These are phyloP conservation scores for Penicillium atrosanguineum DNA, from an alignment of 495 filamentous ascomycete genomes.

Conservation along the genomic window DNA sequence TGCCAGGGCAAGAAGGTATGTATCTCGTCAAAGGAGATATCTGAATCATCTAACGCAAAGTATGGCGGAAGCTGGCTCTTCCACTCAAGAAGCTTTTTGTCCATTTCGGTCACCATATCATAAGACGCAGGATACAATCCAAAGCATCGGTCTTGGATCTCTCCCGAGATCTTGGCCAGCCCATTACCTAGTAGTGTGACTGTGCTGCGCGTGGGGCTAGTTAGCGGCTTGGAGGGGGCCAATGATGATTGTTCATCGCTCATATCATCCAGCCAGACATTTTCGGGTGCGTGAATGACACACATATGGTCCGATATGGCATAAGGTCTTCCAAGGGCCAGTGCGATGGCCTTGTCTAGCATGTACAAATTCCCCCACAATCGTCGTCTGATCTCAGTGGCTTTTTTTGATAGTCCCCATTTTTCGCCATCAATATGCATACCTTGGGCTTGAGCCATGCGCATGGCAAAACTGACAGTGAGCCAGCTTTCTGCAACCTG, in stretches of 20 bases:
- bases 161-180: conserved; percentile 14
- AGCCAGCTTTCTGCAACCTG: conserved; percentile 17
- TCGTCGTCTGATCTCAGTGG: conserved; percentile 10
- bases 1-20: conserved; percentile 14
- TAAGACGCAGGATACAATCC: conserved; percentile 17
- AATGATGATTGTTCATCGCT: conserved; percentile 12
- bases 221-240: background rate
- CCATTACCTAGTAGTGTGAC: conserved; percentile 8
- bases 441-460: conserved; percentile 18
- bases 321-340: conserved; percentile 17
- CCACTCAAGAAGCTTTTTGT: conserved; percentile 13
- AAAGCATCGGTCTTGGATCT: conserved; percentile 19
- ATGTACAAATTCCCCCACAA: conserved; percentile 16
- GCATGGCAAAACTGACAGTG: conserved; percentile 17
- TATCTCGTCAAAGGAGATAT: conserved; percentile 5
- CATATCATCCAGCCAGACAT: conserved; percentile 15
- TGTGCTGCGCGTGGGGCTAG: conserved; percentile 8
- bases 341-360: conserved; percentile 17
- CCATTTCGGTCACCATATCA: conserved; percentile 14
- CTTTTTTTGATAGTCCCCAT: conserved; percentile 14
- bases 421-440: conserved; percentile 20
- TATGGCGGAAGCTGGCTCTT: conserved; percentile 11
- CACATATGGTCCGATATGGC: conserved; percentile 19
- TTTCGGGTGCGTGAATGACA: conserved; percentile 14
- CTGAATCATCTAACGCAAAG: conserved; percentile 6